phyloP scores from a whole-genome alignment of 2,329 filamentous ascomycete species.

The Colletotrichum echinochloae region DNA sequence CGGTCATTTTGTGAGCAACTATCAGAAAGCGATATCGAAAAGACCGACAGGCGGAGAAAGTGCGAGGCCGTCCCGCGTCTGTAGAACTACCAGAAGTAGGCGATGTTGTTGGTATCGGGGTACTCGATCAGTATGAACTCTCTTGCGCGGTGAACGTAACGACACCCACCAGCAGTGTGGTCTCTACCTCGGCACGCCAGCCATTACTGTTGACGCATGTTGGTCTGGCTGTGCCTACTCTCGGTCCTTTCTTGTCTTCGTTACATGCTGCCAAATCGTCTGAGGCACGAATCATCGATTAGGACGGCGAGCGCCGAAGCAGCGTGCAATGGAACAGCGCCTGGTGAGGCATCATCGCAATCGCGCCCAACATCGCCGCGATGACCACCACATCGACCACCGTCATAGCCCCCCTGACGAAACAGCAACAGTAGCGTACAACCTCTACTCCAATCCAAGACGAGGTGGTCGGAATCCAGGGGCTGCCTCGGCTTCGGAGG shows the following conservation, averaged over 20 bases:
- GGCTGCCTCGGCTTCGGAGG: neutral
- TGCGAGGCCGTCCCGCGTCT: neutral
- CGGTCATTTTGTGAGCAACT: neutral
- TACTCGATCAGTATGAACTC: neutral
- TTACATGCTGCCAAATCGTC: neutral
- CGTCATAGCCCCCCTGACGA: neutral
- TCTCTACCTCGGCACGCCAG: neutral
- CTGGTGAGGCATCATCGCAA: neutral
- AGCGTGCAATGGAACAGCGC: slow-evolving; percentile 10
- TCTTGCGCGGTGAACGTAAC: neutral
- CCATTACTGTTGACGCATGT: neutral
- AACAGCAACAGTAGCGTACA: too few species aligned
- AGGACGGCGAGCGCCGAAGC: neutral
- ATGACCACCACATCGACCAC: neutral
- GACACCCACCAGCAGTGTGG: neutral
- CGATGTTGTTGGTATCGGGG: neutral
- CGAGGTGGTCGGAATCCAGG: neutral
- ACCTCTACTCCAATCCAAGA: neutral
- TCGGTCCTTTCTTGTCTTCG: too few species aligned
- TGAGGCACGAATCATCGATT: too few species aligned
- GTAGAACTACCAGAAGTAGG: too few species aligned
- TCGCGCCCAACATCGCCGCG: neutral
- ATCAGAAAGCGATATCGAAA: neutral
- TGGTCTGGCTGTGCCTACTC: neutral
- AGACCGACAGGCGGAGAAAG: neutral